phyloP scores from a whole-genome alignment of 306 rosid species.

The Quercus gilva region DNA sequence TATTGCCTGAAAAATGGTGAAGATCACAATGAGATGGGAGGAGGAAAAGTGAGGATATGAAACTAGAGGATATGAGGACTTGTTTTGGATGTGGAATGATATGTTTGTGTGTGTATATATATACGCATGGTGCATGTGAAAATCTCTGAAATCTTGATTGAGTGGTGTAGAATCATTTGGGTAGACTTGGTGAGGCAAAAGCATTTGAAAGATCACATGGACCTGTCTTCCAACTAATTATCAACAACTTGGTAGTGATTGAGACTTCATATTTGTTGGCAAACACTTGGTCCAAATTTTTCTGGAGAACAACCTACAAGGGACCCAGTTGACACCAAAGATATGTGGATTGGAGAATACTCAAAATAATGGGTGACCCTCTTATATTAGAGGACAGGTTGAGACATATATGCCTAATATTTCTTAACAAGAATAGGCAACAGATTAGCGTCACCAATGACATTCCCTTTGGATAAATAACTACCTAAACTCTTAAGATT shows the following conservation, averaged over 20 bases:
- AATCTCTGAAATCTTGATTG: background rate
- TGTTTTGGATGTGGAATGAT: background rate
- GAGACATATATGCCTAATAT: too few relatives aligned
- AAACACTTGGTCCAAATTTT: background rate
- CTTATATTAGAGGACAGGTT: too few relatives aligned
- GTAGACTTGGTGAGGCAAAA: conserved; percentile 2
- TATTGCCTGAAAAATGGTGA: background rate
- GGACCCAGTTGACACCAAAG: conserved; percentile 5
- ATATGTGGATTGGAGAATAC: conserved; percentile 3
- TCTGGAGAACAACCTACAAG: background rate
- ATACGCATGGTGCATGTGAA: background rate
- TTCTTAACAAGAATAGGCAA: too few relatives aligned
- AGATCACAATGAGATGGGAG: conserved; percentile 1
- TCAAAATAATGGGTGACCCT: background rate
- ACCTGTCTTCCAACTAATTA: conserved; percentile 12
- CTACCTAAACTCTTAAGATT: too few relatives aligned
- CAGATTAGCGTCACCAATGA: too few relatives aligned
- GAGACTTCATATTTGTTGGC: background rate
- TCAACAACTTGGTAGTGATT: conserved; percentile 17
- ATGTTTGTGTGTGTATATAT: conserved; percentile 12
- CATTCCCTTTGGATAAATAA: too few relatives aligned
- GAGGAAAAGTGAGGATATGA: background rate
- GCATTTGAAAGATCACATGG: conserved; percentile 29
- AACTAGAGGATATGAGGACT: background rate
- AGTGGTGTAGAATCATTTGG: conserved; percentile 15